Conservation (phyloP, 345 rosid genomes). For the Triadica sebifera region DNA sequence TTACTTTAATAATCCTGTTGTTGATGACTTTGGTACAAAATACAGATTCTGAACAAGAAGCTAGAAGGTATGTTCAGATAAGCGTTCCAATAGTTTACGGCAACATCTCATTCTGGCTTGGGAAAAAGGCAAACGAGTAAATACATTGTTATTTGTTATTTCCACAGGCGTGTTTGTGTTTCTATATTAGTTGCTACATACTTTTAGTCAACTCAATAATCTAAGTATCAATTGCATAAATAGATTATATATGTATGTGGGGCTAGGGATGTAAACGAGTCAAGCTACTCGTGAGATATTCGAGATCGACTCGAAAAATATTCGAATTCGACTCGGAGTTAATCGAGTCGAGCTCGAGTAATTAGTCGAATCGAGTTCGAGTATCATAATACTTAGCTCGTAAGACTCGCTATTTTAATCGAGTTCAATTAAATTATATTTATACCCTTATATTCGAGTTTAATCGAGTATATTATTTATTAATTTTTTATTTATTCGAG, state of each 20-base stretch:
- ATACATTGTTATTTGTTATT: conserved; percentile 22
- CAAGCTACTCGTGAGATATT: too few species aligned
- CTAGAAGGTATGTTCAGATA: conserved; percentile 67
- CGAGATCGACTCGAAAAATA: too few species aligned
- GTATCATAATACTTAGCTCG: too few species aligned
- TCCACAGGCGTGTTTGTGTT: neutral
- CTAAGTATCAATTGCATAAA: conserved; percentile 35
- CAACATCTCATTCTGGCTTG: conserved; percentile 74
- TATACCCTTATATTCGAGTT: too few species aligned
- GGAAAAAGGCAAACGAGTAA: conserved; percentile 83
- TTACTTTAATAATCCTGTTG: neutral
- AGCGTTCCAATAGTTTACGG: conserved; percentile 75
- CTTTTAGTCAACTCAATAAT: conserved; percentile 11
- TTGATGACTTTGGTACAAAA: conserved; percentile 17
- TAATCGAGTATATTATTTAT: too few species aligned
- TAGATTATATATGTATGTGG: conserved; percentile 35
- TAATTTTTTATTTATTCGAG: too few species aligned
- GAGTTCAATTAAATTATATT: too few species aligned
- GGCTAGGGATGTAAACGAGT: too few species aligned
- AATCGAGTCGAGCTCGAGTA: too few species aligned
- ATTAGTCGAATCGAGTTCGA: too few species aligned
- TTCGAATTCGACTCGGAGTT: too few species aligned
- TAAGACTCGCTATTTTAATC: too few species aligned
- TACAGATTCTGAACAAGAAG: conserved; percentile 51
- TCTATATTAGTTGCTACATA: neutral